Evolutionary conservation across 179 eudicot genomes (phyloP), one percentile per base, ranked within the genome.

Genomic region (Gypsophila paniculata): DNA sequence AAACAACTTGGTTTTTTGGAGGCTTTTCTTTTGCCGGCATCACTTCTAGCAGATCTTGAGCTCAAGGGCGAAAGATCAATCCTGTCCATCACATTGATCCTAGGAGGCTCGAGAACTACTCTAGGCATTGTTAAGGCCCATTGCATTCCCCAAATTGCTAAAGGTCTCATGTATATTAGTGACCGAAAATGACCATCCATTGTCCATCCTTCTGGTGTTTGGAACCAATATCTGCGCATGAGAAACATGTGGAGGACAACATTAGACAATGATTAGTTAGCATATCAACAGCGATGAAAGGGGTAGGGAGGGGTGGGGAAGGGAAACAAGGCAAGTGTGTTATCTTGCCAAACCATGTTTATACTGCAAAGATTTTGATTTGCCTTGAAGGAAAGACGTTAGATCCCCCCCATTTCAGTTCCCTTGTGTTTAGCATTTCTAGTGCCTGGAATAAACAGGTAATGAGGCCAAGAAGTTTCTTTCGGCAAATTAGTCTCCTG

Each of bases 141-240:
- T 19, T 95, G 99, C 99, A 95, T 95, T 6, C 87, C 91, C 99
- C 99, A 95, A 62, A 95, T 92, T 49, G 99, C 81, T 65, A 95
- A 87, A 18, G 99, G 99, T 81, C 99, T 85, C 99, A 95, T 95
- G 73, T 95, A 95, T 83, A 90, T 81, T 18, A 95, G 89, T 17
- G 99, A 95, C 54, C 99, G 87, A 55, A 86, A 95, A 78, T 92
- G 96, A 18, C 99, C 99, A 72, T 87, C 99, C n/a, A 76, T 84
- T 4, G 99, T 88, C 99, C 99, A 95, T 14, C 75, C 99, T 76
- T 95, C 99, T 0, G 99, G 99, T 13, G 99, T 95, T 78, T 95
- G 99, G 74, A 95, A 95, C 71, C 91, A 82, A 77, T 95, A 95
- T 58, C 99, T 94, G 84, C 71, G 75, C 58, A 61, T 44, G 19